Evolutionary conservation across 1,284 basidiomycete species (phyloP).

Genomic region (Ustilago trichophora): DNA sequence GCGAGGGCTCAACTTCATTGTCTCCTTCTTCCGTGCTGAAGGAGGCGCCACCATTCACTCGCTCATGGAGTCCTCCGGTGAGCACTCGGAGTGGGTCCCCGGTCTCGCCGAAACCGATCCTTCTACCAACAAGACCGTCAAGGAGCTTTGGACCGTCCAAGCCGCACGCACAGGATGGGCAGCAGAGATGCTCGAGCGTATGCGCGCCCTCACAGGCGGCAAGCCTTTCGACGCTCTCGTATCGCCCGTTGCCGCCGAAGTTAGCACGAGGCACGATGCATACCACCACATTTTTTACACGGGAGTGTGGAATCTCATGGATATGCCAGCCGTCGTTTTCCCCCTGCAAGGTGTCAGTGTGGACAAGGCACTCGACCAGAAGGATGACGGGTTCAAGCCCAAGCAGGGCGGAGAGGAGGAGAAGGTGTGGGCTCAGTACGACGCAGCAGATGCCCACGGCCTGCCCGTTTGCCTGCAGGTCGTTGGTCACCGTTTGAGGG

Average conservation of each 20-base stretch:
- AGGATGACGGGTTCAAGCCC: neutral
- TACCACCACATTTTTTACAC: slow-evolving; percentile 52
- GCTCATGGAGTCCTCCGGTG: slow-evolving; percentile 44
- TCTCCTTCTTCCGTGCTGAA: slow-evolving; percentile 46
- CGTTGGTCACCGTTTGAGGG: slow-evolving; percentile 35
- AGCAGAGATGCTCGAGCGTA: slow-evolving; percentile 23
- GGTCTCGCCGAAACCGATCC: slow-evolving; percentile 25
- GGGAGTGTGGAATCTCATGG: slow-evolving; percentile 53
- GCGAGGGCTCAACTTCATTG: slow-evolving; percentile 13
- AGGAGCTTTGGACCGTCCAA: slow-evolving; percentile 39
- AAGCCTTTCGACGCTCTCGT: slow-evolving; percentile 37
- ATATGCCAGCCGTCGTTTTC: slow-evolving; percentile 34
- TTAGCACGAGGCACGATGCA: slow-evolving; percentile 30
- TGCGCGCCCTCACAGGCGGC: slow-evolving; percentile 15
- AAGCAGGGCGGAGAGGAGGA: slow-evolving; percentile 15
- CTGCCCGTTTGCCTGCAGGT: slow-evolving; percentile 43
- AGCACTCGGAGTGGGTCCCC: slow-evolving; percentile 39
- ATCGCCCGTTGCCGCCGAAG: slow-evolving; percentile 41
- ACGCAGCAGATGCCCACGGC: slow-evolving; percentile 29
- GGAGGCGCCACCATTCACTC: slow-evolving; percentile 38
- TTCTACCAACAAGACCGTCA: slow-evolving; percentile 14
- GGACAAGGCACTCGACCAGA: slow-evolving; percentile 23
- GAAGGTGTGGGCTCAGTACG: slow-evolving; percentile 42
- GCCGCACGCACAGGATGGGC: slow-evolving; percentile 40
- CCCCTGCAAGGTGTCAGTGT: slow-evolving; percentile 21